A percentile compares a stretch with the other conserved stretches of the same genome.
Conservation (phyloP, 1,139 yeast genomes). For the Diutina pseudorugosa region DNA sequence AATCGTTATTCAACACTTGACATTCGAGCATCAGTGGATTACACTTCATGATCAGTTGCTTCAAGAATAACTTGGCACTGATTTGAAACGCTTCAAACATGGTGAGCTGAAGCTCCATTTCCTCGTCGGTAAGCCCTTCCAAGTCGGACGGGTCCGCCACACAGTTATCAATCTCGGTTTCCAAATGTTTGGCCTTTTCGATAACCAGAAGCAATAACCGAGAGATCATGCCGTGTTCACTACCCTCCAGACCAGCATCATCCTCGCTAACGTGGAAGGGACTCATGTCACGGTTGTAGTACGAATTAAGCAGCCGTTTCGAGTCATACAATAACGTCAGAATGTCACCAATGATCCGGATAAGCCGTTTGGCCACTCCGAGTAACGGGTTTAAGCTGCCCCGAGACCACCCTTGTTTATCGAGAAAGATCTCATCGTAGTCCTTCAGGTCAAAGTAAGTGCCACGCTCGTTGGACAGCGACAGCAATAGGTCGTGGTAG, state of each 20-base stretch:
- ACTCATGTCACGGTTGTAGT: background rate
- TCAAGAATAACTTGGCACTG: slow-evolving; percentile 54
- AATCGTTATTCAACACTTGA: slow-evolving; percentile 44
- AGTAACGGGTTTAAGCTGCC: slow-evolving; percentile 53
- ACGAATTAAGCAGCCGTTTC: slow-evolving; percentile 10
- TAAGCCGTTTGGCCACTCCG: slow-evolving; percentile 61
- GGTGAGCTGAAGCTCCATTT: slow-evolving; percentile 54
- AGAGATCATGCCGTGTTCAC: slow-evolving; percentile 17
- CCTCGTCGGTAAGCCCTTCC: slow-evolving; percentile 34
- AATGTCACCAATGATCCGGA: slow-evolving; percentile 56
- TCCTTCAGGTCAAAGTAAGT: slow-evolving; percentile 44
- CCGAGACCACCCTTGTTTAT: slow-evolving; percentile 12
- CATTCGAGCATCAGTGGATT: slow-evolving; percentile 57
- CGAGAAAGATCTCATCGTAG: slow-evolving; percentile 43
- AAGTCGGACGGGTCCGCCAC: slow-evolving; percentile 45
- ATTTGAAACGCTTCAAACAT: slow-evolving; percentile 63
- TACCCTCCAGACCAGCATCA: slow-evolving; percentile 13
- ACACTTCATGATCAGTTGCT: slow-evolving; percentile 48
- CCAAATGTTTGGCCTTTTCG: slow-evolving; percentile 32
- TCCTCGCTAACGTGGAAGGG: slow-evolving; percentile 3
- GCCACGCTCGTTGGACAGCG: slow-evolving; percentile 43
- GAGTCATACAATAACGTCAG: slow-evolving; percentile 47
- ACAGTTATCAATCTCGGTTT: slow-evolving; percentile 35
- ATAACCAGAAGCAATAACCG: slow-evolving; percentile 14
- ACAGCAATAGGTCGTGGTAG: slow-evolving; percentile 66